A percentile compares a stretch with the other conserved stretches of the same genome.
phyloP scores from a whole-genome alignment of 1,284 basidiomycete genomes.

The Inonotus hispidus region DNA sequence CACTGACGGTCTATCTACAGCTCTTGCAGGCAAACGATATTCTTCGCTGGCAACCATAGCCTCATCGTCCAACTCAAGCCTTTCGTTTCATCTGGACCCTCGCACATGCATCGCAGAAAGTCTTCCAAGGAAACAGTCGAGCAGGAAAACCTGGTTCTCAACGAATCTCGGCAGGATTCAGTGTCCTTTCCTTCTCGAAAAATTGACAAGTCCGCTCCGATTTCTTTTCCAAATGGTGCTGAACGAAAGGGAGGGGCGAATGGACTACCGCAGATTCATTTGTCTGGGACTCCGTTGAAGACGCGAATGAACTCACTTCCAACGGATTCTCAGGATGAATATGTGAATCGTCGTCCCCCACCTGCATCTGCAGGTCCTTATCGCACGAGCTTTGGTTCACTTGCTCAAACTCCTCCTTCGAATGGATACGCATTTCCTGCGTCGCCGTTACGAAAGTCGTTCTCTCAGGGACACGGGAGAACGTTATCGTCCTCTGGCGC shows the following conservation, averaged over 20 bases:
- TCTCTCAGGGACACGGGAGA: slow-evolving; percentile 41
- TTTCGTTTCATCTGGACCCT: slow-evolving; percentile 4
- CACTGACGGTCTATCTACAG: background rate
- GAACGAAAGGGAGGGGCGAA: slow-evolving; percentile 3
- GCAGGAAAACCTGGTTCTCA: slow-evolving; percentile 14
- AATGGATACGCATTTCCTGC: slow-evolving; percentile 32
- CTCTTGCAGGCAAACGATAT: background rate
- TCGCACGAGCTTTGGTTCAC: slow-evolving; percentile 32
- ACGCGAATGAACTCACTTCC: slow-evolving; percentile 37
- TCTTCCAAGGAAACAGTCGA: slow-evolving; percentile 16
- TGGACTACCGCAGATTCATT: slow-evolving; percentile 6
- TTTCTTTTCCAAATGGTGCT: slow-evolving; percentile 3
- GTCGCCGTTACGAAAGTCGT: slow-evolving; percentile 47
- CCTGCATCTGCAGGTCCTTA: slow-evolving; percentile 39
- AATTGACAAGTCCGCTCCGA: slow-evolving; percentile 1
- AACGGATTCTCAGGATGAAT: slow-evolving; percentile 22
- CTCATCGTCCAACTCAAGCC: slow-evolving; percentile 14
- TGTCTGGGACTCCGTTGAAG: slow-evolving; percentile 25
- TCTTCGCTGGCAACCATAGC: background rate
- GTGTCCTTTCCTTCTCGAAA: background rate
- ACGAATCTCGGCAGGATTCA: background rate
- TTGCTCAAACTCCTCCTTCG: slow-evolving; percentile 25
- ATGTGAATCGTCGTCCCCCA: slow-evolving; percentile 26
- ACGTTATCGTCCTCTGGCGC: slow-evolving; percentile 48
- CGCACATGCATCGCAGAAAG: slow-evolving; percentile 17